These are phyloP conservation scores for Gracilaria gracilis DNA, from an alignment of 23 red algal genomes.

Conservation along the genomic window DNA sequence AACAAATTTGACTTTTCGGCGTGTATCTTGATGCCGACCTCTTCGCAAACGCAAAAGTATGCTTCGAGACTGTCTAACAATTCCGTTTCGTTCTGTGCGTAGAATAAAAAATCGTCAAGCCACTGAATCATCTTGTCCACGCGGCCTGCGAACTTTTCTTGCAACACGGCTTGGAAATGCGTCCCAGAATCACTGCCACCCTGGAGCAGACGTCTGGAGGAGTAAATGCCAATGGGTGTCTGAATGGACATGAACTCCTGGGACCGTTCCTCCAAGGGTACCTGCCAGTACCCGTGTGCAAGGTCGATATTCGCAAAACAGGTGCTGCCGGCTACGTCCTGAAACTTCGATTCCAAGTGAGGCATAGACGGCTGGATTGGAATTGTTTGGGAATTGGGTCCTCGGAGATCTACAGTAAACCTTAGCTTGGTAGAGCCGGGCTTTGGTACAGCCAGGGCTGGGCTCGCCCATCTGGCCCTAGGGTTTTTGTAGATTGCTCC, in stretches of 20 bases:
- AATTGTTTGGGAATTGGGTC: slow-evolving; percentile 19
- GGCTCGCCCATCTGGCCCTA: slow-evolving; percentile 34
- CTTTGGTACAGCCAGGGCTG: slow-evolving; percentile 43
- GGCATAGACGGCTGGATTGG: slow-evolving; percentile 25
- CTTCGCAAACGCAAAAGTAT: background rate
- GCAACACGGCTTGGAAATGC: slow-evolving; percentile 45
- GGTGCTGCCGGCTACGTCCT: slow-evolving; percentile 30
- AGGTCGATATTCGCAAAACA: slow-evolving; percentile 44
- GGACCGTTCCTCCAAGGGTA: background rate
- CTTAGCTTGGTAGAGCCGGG: slow-evolving; percentile 21
- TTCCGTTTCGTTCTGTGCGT: background rate
- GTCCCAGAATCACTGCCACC: slow-evolving; percentile 41
- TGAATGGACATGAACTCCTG: slow-evolving; percentile 35
- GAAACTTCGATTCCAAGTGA: slow-evolving; percentile 34
- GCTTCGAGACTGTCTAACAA: background rate
- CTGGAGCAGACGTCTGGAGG: background rate
- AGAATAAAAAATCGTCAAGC: slow-evolving; percentile 42
- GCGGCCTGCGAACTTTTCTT: slow-evolving; percentile 29
- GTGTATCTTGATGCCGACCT: slow-evolving; percentile 19
- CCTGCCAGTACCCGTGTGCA: slow-evolving; percentile 38
- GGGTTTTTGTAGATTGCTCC: slow-evolving; percentile 25
- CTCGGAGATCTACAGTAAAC: slow-evolving; percentile 17
- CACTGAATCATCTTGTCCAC: slow-evolving; percentile 32
- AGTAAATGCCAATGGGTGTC: slow-evolving; percentile 36
- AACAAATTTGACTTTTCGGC: slow-evolving; percentile 28